A percentile compares a stretch with the other conserved stretches of the same genome.
Evolutionary conservation across 495 filamentous ascomycete species (phyloP).

Genomic region (Apiosordaria backusii): DNA sequence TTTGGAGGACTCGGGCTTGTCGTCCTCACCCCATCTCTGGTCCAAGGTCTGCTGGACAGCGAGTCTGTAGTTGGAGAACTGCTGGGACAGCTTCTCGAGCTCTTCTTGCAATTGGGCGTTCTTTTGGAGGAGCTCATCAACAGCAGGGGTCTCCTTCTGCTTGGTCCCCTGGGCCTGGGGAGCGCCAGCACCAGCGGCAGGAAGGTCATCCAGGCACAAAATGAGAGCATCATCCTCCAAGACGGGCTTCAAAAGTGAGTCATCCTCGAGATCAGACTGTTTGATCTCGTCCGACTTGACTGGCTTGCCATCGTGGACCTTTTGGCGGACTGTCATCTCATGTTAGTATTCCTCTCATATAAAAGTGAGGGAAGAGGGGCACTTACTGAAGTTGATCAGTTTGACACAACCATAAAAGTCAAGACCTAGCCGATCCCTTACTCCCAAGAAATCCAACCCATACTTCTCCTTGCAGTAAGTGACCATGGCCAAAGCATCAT

Average conservation of each 20-base stretch:
- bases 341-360: background rate
- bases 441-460: slow-evolving; percentile 67
- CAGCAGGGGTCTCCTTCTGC: slow-evolving; percentile 23
- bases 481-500: slow-evolving; percentile 63
- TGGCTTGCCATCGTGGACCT: slow-evolving; percentile 43
- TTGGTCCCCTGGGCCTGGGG: background rate
- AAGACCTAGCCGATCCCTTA: slow-evolving; percentile 60
- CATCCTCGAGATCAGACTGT: slow-evolving; percentile 60
- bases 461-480: slow-evolving; percentile 67
- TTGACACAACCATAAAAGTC: slow-evolving; percentile 83
- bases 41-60: slow-evolving; percentile 69
- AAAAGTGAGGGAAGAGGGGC: background rate
- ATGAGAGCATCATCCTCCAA: slow-evolving; percentile 88
- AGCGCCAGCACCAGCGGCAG: slow-evolving; percentile 34
- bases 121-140: slow-evolving; percentile 48
- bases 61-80: slow-evolving; percentile 68
- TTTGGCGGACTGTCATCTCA: slow-evolving; percentile 35
- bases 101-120: slow-evolving; percentile 68
- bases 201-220: slow-evolving; percentile 75
- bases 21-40: slow-evolving; percentile 57
- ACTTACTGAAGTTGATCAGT: slow-evolving; percentile 72
- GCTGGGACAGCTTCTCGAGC: slow-evolving; percentile 57
- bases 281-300: slow-evolving; percentile 52
- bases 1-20: slow-evolving; percentile 13
- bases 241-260: slow-evolving; percentile 74